phyloP scores from a whole-genome alignment of 2,329 filamentous ascomycete species.

The Dactylonectria macrodidyma region DNA sequence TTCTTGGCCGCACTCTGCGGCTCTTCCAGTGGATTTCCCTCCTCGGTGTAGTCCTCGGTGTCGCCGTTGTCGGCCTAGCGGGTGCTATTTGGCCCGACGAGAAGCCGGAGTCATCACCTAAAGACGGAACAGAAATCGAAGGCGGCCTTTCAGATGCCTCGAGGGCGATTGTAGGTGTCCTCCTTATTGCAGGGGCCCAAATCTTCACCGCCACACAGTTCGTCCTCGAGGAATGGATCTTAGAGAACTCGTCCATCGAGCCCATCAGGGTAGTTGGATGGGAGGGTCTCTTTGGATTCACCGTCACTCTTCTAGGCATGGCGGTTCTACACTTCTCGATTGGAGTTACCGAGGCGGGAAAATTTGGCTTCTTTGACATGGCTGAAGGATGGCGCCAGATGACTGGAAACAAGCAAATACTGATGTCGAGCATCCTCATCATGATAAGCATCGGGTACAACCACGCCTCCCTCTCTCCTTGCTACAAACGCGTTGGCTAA shows the following conservation, averaged over 20 bases:
- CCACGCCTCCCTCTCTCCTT: background rate
- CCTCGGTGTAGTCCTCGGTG: conserved; percentile 87
- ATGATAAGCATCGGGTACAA: conserved; percentile 96
- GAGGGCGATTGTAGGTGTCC: conserved; percentile 83
- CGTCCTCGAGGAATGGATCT: conserved; percentile 93
- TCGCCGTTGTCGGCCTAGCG: conserved; percentile 90
- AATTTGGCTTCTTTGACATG: conserved; percentile 90
- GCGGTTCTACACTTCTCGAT: conserved; percentile 82
- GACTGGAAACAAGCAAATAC: conserved; percentile 78
- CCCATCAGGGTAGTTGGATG: conserved; percentile 94
- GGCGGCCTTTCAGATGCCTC: conserved; percentile 55
- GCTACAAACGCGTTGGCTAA: conserved; percentile 34
- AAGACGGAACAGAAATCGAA: conserved; percentile 56
- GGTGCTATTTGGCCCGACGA: conserved; percentile 84
- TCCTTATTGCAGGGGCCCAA: conserved; percentile 93
- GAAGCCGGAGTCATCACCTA: conserved; percentile 60
- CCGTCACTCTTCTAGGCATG: conserved; percentile 84
- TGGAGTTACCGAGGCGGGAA: conserved; percentile 81
- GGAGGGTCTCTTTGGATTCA: conserved; percentile 94
- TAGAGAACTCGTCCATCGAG: conserved; percentile 76
- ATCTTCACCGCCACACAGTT: conserved; percentile 98
- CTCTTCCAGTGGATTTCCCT: conserved; percentile 95
- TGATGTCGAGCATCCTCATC: conserved; percentile 86
- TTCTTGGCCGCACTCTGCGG: conserved; percentile 83
- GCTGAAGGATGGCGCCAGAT: conserved; percentile 89